Evolutionary conservation across 345 rosid species (phyloP).

Genomic region (Syzygium aromaticum): DNA sequence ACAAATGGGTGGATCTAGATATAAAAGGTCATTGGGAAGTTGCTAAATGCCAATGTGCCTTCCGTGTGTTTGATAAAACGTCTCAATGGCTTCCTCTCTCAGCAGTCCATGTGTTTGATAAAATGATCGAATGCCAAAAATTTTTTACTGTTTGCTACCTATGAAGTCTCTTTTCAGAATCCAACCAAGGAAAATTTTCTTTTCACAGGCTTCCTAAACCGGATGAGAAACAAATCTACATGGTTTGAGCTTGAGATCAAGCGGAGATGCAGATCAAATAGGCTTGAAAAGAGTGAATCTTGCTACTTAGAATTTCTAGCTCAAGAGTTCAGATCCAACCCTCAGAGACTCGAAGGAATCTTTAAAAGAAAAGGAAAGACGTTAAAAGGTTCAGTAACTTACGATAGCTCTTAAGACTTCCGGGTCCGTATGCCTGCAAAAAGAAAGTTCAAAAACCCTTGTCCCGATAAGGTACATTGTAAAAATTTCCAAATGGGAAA

Average conservation of each 20-base stretch:
- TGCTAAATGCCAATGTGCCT: neutral
- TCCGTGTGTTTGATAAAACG: neutral
- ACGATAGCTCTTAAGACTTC: constrained; percentile 44
- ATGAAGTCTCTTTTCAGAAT: neutral
- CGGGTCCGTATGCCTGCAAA: constrained; percentile 29
- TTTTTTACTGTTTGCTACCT: neutral
- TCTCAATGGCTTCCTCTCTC: neutral
- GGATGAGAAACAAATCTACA: neutral
- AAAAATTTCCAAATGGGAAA: neutral
- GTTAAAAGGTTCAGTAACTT: constrained; percentile 4
- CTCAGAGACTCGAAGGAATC: neutral
- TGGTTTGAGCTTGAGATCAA: neutral
- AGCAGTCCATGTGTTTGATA: neutral
- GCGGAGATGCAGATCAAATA: neutral
- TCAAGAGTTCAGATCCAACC: neutral
- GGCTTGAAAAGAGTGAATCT: neutral
- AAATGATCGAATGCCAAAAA: neutral
- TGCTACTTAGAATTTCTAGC: neutral
- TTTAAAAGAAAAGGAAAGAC: neutral
- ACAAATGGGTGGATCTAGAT: neutral
- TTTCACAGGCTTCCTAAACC: neutral
- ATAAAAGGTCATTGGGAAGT: neutral
- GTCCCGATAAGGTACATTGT: neutral
- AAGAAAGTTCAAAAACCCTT: neutral
- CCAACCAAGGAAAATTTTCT: neutral